These are phyloP conservation scores for Pinus tabuliformis DNA, from an alignment of 75 land plant species.

Conservation along the genomic window DNA sequence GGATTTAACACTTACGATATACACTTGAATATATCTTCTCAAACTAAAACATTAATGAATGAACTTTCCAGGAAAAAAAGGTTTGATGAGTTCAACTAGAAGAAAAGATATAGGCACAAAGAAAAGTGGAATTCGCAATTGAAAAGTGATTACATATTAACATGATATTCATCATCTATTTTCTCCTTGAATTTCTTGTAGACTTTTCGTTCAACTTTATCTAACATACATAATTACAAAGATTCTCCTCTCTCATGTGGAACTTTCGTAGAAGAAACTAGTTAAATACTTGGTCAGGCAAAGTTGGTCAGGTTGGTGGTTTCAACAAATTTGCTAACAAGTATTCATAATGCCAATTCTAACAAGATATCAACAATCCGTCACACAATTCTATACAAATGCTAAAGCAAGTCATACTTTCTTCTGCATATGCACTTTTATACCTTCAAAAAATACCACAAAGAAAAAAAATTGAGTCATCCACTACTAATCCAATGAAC, in stretches of 20 bases:
- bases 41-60: no score
- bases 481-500: background rate
- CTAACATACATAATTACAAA: slow-evolving; percentile 70
- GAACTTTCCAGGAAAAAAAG: background rate
- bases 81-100: no score
- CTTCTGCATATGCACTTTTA: background rate
- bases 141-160: slow-evolving; percentile 65
- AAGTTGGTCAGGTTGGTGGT: background rate
- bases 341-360: background rate
- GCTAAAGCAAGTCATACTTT: background rate
- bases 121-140: background rate
- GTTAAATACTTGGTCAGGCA: background rate
- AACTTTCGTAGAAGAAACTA: slow-evolving; percentile 41
- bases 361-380: background rate
- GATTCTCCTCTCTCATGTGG: slow-evolving; percentile 56
- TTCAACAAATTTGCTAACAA: background rate
- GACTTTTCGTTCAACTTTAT: slow-evolving; percentile 51
- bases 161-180: slow-evolving; percentile 80
- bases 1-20: no score
- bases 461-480: background rate
- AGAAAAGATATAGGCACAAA: background rate
- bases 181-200: background rate
- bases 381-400: background rate
- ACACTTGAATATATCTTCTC: no score
- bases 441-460: background rate